Evolutionary conservation across 108 stramenopile species (phyloP), one percentile per base, ranked within the genome.

Genomic region (Skeletonema potamos): DNA sequence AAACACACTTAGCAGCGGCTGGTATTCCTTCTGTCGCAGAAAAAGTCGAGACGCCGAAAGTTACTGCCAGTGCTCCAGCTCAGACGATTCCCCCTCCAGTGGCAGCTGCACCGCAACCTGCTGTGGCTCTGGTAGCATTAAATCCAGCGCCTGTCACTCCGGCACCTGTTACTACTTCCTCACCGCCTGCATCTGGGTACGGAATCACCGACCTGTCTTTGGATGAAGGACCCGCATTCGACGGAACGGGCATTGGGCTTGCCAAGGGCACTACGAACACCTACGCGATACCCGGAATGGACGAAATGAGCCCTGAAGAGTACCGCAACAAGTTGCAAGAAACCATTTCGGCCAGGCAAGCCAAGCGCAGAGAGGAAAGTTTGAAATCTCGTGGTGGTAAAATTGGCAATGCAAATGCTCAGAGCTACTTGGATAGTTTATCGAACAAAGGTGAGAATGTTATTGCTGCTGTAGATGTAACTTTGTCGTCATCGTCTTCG

Each of bases 301-400:
- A 90, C 54, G 81, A 79, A 67, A 94, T 94, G 93, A 72, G 76
- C 1, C 82, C 90, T 0, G 88, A 94, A 51, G 91, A 92, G 80
- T 94, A 94, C 66, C 71, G 82, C 18, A 48, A 62, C 18, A 91
- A 86, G 26, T 65, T 94, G 28, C 86, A 92, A 66, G 63, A 86
- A 39, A 70, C 81, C 10, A 77, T 93, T n/a, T 79, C 72, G 24
- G 87, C 79, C 15, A 73, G 86, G 26, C 91, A 92, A 51, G 76
- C 76, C n/a, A 64, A 70, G 27, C n/a, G 76, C 44, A 68, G 76
- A 29, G 55, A 64, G 26, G 66, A 62, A 37, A 33, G 46, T 17
- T 36, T 66, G 58, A 62, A 61, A 37, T 39, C 24, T n/a, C 17
- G 67, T 30, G 29, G 54, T 1, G 70, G 70, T 33, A 71, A 22